Evolutionary conservation across 176 grass and related monocot genomes (phyloP).

Genomic region (Pontederia paniculata): DNA sequence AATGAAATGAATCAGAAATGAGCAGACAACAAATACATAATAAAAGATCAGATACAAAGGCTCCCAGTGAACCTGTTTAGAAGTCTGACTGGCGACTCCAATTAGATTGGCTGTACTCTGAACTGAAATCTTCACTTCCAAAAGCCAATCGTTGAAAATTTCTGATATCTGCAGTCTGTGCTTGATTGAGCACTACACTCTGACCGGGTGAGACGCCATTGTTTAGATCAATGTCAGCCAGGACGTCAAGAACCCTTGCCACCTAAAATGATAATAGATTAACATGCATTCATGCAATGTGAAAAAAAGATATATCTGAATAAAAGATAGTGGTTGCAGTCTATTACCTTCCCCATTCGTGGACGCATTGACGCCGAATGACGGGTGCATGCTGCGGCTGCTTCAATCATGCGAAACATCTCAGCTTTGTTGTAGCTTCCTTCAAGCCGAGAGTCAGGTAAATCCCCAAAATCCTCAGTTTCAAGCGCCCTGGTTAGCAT

Average conservation of each 20-base stretch:
- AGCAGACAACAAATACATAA: no score
- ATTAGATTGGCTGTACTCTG: constrained; percentile 50
- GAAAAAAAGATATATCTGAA: not conserved
- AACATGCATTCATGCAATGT: not conserved
- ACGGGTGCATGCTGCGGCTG: constrained; percentile 69
- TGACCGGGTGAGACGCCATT: constrained; percentile 76
- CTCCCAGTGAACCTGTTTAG: not conserved
- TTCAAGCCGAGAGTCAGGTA: constrained; percentile 46
- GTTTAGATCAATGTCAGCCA: constrained; percentile 60
- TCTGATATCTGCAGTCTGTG: constrained; percentile 65
- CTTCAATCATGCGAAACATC: constrained; percentile 82
- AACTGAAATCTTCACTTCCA: constrained; percentile 85
- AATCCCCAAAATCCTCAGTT: constrained; percentile 50
- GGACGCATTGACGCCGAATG: constrained; percentile 72
- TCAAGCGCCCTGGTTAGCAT: constrained; percentile 51
- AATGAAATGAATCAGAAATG: no score
- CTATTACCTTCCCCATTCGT: constrained; percentile 67
- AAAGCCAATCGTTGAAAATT: constrained; percentile 82
- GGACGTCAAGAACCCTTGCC: constrained; percentile 65
- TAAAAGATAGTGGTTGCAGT: not conserved
- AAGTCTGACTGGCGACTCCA: constrained; percentile 4
- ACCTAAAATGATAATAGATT: constrained; percentile 34
- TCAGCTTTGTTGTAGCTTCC: constrained; percentile 47
- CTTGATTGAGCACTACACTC: constrained; percentile 76
- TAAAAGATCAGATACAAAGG: no score